Evolutionary conservation across 73 alveolate species (phyloP), one percentile per base, ranked within the genome.

Genomic region (Symbiodinium pilosum): DNA sequence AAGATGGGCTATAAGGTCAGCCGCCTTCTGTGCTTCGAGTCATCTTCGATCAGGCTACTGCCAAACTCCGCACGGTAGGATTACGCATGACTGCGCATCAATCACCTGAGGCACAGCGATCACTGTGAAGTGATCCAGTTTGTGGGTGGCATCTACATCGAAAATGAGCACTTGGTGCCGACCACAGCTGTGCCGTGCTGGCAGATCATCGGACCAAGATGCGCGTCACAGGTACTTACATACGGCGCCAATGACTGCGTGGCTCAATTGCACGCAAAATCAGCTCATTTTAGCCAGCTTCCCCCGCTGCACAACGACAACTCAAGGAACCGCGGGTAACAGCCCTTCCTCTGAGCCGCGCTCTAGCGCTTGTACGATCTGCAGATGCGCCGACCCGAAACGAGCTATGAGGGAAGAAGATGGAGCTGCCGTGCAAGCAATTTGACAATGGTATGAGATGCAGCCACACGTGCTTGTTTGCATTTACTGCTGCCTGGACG

Each of bases 241-340:
- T 87, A 87, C 26, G 94, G 94, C n/a, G 94, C 73, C n/a, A 87
- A 87, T 39, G 94, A 87, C 43, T 87, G 94, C 24, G 94, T 36
- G 43, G n/a, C 86, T 54, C 73, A 59, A 59, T 16, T 26, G 59
- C 83, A 38, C 18, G 34, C 30, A 54, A 43, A 26, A 40, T n/a
- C n/a, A n/a, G n/a, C n/a, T n/a, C n/a, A n/a, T n/a, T n/a, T n/a
- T n/a, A n/a, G n/a, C n/a, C n/a, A n/a, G n/a, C n/a, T n/a, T n/a
- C n/a, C n/a, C n/a, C n/a, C n/a, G n/a, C n/a, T n/a, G n/a, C n/a
- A n/a, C n/a, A n/a, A n/a, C n/a, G n/a, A n/a, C n/a, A n/a, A n/a
- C n/a, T 30, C 8, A 64, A 64, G 77, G 77, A 64, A 36, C 77
- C 77, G 28, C 77, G 77, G 28, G 77, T 30, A 9, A 64, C 77